A percentile compares a stretch with the other conserved stretches of the same genome.
phyloP scores from a whole-genome alignment of 352 stramenopile species.

The Phytophthora rubi region DNA sequence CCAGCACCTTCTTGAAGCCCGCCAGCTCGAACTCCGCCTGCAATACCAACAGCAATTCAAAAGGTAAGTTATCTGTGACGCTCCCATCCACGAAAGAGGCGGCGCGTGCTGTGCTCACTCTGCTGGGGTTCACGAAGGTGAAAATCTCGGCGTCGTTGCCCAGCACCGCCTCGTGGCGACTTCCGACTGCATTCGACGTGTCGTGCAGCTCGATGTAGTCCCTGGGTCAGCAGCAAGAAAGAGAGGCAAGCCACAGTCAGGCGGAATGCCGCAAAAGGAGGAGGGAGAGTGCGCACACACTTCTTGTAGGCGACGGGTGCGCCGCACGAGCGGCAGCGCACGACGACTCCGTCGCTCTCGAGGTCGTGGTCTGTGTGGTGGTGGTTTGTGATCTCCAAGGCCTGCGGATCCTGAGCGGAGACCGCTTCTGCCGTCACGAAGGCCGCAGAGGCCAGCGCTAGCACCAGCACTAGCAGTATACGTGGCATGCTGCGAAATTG shows the following conservation, averaged over 20 bases:
- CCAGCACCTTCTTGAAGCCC: constrained; percentile 68
- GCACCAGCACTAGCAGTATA: constrained; percentile 28
- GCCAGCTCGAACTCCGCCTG: constrained; percentile 84
- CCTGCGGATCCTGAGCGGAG: constrained; percentile 2
- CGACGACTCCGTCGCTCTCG: constrained; percentile 38
- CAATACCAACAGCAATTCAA: not conserved
- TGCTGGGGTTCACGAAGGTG: constrained; percentile 80
- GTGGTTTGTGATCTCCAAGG: constrained; percentile 20
- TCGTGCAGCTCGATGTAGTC: constrained; percentile 77
- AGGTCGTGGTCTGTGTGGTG: constrained; percentile 26
- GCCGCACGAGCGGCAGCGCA: constrained; percentile 84
- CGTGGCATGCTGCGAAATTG: constrained; percentile 34
- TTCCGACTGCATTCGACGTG: constrained; percentile 74
- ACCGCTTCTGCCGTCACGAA: constrained; percentile 18
- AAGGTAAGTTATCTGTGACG: not conserved
- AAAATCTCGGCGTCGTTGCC: constrained; percentile 64
- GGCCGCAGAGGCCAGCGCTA: constrained; percentile 20
- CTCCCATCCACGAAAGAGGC: not conserved
- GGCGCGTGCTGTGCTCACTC: constrained; percentile 40
- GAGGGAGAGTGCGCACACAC: constrained; percentile 37
- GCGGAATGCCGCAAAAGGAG: not conserved
- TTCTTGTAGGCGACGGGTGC: constrained; percentile 69
- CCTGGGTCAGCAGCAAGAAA: constrained; percentile 31
- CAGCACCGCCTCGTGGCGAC: constrained; percentile 54
- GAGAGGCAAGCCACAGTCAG: constrained; percentile 12